phyloP scores from a whole-genome alignment of 306 rosid genomes.

The Begonia masoniana region DNA sequence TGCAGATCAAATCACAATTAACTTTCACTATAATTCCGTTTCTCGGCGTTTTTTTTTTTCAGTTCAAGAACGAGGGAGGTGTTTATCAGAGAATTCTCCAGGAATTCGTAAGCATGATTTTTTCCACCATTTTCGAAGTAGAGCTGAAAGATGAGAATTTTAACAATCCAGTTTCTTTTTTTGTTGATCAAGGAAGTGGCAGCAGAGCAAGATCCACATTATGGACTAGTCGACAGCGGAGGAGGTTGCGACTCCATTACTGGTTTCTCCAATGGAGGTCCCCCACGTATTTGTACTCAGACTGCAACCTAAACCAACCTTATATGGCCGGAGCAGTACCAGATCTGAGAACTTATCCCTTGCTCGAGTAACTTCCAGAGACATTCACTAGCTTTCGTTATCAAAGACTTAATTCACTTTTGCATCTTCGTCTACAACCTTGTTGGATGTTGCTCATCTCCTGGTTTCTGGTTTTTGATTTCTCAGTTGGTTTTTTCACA shows the following conservation, averaged over 20 bases:
- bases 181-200: slow-evolving; percentile 23
- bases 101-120: slow-evolving; percentile 30
- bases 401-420: no score
- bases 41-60: slow-evolving; percentile 2
- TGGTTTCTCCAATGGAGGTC: slow-evolving; percentile 43
- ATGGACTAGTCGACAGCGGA: slow-evolving; percentile 37
- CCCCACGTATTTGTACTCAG: slow-evolving; percentile 53
- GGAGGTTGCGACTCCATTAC: slow-evolving; percentile 38
- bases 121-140: no score
- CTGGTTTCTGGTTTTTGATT: no score
- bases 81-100: slow-evolving; percentile 33
- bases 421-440: no score
- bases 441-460: no score
- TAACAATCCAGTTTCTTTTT: not conserved
- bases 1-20: no score
- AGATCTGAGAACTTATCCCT: slow-evolving; percentile 36
- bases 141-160: no score
- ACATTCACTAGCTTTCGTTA: slow-evolving; percentile 27
- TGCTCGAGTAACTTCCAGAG: no score
- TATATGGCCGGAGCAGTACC: slow-evolving; percentile 26
- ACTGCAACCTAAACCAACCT: slow-evolving; percentile 38
- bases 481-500: no score
- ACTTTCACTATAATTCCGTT: not conserved
- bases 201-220: slow-evolving; percentile 23
- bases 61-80: slow-evolving; percentile 38